Base-by-base conservation (phyloP, 371 early-diverging fungal species). In the Catenaria anguillulae region DNA sequence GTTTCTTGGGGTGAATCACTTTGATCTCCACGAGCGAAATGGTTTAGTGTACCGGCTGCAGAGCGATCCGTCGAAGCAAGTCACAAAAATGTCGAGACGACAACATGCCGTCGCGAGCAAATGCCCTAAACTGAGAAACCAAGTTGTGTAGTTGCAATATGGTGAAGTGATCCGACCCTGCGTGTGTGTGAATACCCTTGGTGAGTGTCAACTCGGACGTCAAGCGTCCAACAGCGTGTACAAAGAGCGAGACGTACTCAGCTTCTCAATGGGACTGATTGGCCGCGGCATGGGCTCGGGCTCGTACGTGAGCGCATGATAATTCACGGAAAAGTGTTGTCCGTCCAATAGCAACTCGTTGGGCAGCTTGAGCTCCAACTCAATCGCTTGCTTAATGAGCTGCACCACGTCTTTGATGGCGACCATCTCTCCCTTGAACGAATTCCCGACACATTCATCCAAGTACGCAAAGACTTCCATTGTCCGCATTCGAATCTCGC, bases 91-190 rank as follows among this genome's bases (percentile, higher is more conserved):
- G 68, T 60, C 73, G 73, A 34, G 45, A 37, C 33, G 56, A 50
- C 17, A 78, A 68, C 19, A 64, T 60, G 0, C 78, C 80, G 17
- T 15, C 24, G 0, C 71, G 73, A 1, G 79, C 73, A 3, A 77
- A 40, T 33, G 62, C 63, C 12, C 63, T 56, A 36, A 78, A 70
- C 55, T 74, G 70, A 26, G 58, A 56, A 17, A 65, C 59, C 2
- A 79, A 55, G 55, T 73, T 73, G 15, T 67, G 36, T 3, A 79
- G 67, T 55, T 79, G 80, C 23, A 70, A 54, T 5, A 78, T 73
- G 24, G 79, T 77, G 50, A 79, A 79, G 61, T 75, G 74, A 48
- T 77, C 80, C 15, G 77, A 68, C 24, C 60, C 77, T 75, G 61
- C 13, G 17, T 23, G 63, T 4, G 33, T 5, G 35, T 4, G 29